Percentiles rank a stretch among this genome's conserved stretches.
phyloP scores from a whole-genome alignment of 2,329 filamentous ascomycete species.

The Trichoderma atrobrunneum region DNA sequence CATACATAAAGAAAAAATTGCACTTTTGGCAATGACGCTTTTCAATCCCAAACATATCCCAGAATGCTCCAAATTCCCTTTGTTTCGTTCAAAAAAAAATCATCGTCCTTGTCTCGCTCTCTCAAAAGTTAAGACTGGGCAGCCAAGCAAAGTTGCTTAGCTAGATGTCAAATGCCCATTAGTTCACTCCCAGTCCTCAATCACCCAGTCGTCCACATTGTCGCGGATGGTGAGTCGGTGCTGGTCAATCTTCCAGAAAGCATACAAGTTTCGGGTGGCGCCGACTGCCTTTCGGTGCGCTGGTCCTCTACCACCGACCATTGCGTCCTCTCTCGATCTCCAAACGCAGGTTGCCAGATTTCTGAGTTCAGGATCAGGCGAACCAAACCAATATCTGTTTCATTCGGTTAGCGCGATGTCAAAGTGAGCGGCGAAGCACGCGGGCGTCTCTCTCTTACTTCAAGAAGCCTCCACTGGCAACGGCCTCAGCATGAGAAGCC shows the following conservation, averaged over 20 bases:
- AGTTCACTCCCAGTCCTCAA: conserved; percentile 51
- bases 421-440: background rate
- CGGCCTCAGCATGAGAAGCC: conserved; percentile 76
- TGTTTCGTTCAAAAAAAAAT: background rate
- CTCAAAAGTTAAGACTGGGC: background rate
- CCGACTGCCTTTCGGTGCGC: conserved; percentile 65
- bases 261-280: conserved; percentile 60
- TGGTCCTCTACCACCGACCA: conserved; percentile 56
- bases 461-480: conserved; percentile 73
- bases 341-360: conserved; percentile 82
- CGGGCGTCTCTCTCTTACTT: conserved; percentile 51
- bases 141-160: conserved; percentile 18
- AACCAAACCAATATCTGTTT: conserved; percentile 80
- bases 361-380: conserved; percentile 62
- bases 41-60: conserved; percentile 8
- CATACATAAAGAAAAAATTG: background rate
- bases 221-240: conserved; percentile 67
- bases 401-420: conserved; percentile 22
- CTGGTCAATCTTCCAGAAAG: conserved; percentile 68
- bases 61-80: background rate
- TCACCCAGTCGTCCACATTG: conserved; percentile 60
- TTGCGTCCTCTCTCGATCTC: conserved; percentile 59
- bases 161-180: background rate
- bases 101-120: background rate
- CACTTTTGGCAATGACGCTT: background rate